phyloP scores from a whole-genome alignment of 768 basidiomycete species.

The Gyrodon lividus region DNA sequence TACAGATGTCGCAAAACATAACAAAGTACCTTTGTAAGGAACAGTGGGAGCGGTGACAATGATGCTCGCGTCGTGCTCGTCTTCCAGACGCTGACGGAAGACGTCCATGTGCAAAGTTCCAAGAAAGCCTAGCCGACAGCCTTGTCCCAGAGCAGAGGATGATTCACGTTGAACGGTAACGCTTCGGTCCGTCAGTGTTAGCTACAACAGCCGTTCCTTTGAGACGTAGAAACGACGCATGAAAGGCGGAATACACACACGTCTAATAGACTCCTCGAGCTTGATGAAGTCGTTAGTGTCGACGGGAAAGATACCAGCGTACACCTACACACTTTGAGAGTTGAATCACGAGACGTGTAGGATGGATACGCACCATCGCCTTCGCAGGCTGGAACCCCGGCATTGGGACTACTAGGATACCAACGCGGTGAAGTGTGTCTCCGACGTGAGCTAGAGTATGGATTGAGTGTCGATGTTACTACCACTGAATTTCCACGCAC shows the following conservation, averaged over 20 bases:
- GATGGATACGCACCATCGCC: constrained; percentile 68
- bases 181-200: constrained; percentile 83
- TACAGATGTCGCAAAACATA: neutral
- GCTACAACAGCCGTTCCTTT: constrained; percentile 38
- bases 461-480: neutral
- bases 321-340: constrained; percentile 57
- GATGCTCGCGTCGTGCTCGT: constrained; percentile 93
- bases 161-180: constrained; percentile 91
- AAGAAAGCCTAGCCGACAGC: constrained; percentile 91
- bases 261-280: constrained; percentile 92
- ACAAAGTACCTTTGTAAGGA: constrained; percentile 72
- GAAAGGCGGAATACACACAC: constrained; percentile 48
- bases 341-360: neutral
- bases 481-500: constrained; percentile 36
- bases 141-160: constrained; percentile 92
- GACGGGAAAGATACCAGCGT: constrained; percentile 91
- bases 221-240: constrained; percentile 4
- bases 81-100: constrained; percentile 92
- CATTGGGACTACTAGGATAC: constrained; percentile 75
- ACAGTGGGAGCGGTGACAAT: constrained; percentile 97
- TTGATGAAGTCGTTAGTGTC: constrained; percentile 90
- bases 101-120: constrained; percentile 97
- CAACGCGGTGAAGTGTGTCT: constrained; percentile 83
- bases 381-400: constrained; percentile 90
- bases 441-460: constrained; percentile 76